Evolutionary conservation across 164 flowering plant genomes (phyloP), one percentile per base, ranked within the genome.

Genomic region (Saururus chinensis): DNA sequence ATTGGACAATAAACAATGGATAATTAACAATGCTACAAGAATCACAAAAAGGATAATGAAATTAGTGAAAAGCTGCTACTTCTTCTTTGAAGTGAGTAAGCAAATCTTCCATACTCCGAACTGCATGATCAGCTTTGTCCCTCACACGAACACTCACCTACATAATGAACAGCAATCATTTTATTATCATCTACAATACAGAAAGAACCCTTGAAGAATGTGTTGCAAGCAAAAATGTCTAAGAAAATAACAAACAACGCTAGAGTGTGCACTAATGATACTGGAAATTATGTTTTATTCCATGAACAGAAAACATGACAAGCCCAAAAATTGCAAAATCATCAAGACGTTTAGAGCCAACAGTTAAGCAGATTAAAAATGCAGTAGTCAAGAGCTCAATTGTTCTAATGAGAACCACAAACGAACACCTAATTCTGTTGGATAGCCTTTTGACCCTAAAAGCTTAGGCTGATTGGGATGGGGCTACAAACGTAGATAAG

Each of bases 11-110:
- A 23, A 17, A 22, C 2, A 37, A 51, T 10, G 12, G 37, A 19
- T 11, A 23, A n/a, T 20, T 25, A 20, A 35, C 19, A 12, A 26
- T 17, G 57, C 40, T 9, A 25, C 40, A 52, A 53, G 4, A 7
- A 11, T 17, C 17, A 23, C 45, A 5, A 0, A 19, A 35, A 49
- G 9, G 9, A 4, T 24, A 11, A 23, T 30, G 2, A 30, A 24
- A 22, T 51, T 66, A 82, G 45, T 67, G 89, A 57, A 76, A 87
- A 20, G 83, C 83, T n/a, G 75, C 89, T 30, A 68, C 77, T 61
- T 83, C 86, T 8, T 75, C 78, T 72, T 70, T 75, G 76, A 92
- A 89, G 63, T 68, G 76, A 14, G 65, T 60, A 41, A 86, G 81
- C 17, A 92, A 68, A 40, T 69, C 75, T 19, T 83, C 88, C 16